Evolutionary conservation across 2,329 filamentous ascomycete species (phyloP), one percentile per base, ranked within the genome.

Genomic region (Hymenoscyphus infarciens): DNA sequence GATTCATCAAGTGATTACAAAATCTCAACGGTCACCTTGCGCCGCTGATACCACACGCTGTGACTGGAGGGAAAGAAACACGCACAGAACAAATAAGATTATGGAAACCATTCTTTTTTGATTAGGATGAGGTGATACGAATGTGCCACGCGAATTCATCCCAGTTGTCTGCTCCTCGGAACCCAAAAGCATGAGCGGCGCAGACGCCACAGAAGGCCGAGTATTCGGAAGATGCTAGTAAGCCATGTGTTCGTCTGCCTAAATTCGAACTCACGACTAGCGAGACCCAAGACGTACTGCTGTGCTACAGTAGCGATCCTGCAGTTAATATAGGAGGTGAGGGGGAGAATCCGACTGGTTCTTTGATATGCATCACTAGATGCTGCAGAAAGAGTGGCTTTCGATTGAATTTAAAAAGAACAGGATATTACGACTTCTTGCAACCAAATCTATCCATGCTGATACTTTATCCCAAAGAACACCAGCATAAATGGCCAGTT

Each of bases 151-250:
- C 6, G n/a, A 29, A 2, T 31, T 5, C 16, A 39, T 33, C 33
- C 58, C 49, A 49, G 57, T 53, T 49, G 11, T 60, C 57, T 42
- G 53, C 11, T 60, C 7, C 59, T 60, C 59, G 59, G 59, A 56
- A 60, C 16, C 38, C 54, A 38, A 38, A 56, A 56, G 59, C 52
- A 61, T 56, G 42, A 49, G 59, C 59, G 53, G 53, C 53, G 35
- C 22, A 56, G 49, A 53, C 35, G 59, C 59, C 59, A 61, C 59
- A 53, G 25, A 59, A 27, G 25, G 11, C 11, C 42, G 33, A 56
- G 16, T n/a, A 35, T 55, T 29, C 8, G 29, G 33, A 25, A 53
- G 35, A 35, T 56, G 39, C 54, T 27, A 31, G 25, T 25, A 13
- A 33, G 31, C 59, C 52, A 45, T 49, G 59, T 53, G 60, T 25